Base-by-base conservation (phyloP, 345 rosid species). In the Arabidopsis thaliana region DNA sequence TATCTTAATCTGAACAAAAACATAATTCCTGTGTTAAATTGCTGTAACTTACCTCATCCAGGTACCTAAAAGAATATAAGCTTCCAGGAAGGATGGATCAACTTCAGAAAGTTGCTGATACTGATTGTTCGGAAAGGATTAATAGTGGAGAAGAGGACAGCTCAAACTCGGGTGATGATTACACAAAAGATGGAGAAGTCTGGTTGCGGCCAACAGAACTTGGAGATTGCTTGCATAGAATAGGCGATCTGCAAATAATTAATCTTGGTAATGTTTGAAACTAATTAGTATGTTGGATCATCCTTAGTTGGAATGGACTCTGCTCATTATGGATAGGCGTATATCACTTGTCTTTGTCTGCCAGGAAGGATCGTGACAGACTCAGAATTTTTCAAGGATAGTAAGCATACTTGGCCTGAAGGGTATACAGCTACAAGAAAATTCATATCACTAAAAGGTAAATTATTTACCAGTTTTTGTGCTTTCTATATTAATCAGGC, bases 361-460 rank as follows among this genome's bases (percentile, higher is more conserved):
- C 53, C 90, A 95, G 99, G 99, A 66, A 90, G 85, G 82, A 82
- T 95, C 63, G 98, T 90, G 65, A 90, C 87, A 78, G 97, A 90
- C 79, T 92, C 96, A 0, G 86, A 84, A 74, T 84, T 84, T 79
- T 95, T 95, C 72, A 91, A 86, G 72, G 93, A 88, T 82, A 89
- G 84, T 76, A 84, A 84, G 59, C 83, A 79, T 79, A 85, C 85
- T 64, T 95, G 99, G 90, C 99, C 98, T 60, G 97, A 95, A 84
- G 99, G 98, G 60, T 95, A 95, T 81, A 85, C 91, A 68, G 98
- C 97, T 20, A 20, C 83, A 69, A 85, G 99, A 81, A 89, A 89
- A 77, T 95, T 87, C 77, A 80, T 79, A 65, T 95, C 99, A 65
- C 45, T 89, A 63, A 59, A 82, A 85, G 99, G 98, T 90, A 59